These are phyloP conservation scores for Metrosideros polymorpha DNA, from an alignment of 441 rosid genomes.

Conservation along the genomic window DNA sequence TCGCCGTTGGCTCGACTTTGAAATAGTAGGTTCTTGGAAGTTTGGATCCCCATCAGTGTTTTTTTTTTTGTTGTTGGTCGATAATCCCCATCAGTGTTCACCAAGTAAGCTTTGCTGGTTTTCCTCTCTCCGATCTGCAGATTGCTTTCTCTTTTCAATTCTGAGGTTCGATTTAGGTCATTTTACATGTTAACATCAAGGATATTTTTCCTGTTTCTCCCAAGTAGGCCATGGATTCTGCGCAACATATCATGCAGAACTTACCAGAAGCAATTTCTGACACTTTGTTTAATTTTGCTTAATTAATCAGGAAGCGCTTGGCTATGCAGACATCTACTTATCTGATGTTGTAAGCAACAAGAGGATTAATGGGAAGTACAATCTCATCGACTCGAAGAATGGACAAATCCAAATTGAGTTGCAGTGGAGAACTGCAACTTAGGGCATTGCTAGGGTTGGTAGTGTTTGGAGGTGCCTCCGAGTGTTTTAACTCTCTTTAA, in stretches of 20 bases:
- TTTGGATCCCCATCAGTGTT: neutral
- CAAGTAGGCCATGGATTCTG: neutral
- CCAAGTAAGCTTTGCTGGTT: neutral
- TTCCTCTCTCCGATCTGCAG: neutral
- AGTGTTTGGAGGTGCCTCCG: neutral
- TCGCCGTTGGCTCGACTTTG: neutral
- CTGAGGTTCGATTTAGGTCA: neutral
- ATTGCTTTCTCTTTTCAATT: neutral
- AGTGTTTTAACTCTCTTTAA: neutral
- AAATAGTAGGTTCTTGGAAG: neutral
- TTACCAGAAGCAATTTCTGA: neutral
- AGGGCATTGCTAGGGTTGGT: neutral
- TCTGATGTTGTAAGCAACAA: constrained; percentile 49
- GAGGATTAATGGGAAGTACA: constrained; percentile 57
- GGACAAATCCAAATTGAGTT: constrained; percentile 61
- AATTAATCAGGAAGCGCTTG: constrained; percentile 40
- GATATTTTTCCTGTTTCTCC: neutral
- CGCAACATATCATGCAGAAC: neutral
- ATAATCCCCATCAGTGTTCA: neutral
- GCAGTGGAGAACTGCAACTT: constrained; percentile 64
- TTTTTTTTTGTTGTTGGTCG: too few relatives aligned
- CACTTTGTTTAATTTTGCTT: neutral
- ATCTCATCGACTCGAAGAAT: constrained; percentile 62
- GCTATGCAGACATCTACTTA: constrained; percentile 37
- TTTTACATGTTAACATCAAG: neutral